Percentiles rank a stretch among this genome's conserved stretches.
phyloP scores from a whole-genome alignment of 345 rosid species.

The Dipteronia sinensis region DNA sequence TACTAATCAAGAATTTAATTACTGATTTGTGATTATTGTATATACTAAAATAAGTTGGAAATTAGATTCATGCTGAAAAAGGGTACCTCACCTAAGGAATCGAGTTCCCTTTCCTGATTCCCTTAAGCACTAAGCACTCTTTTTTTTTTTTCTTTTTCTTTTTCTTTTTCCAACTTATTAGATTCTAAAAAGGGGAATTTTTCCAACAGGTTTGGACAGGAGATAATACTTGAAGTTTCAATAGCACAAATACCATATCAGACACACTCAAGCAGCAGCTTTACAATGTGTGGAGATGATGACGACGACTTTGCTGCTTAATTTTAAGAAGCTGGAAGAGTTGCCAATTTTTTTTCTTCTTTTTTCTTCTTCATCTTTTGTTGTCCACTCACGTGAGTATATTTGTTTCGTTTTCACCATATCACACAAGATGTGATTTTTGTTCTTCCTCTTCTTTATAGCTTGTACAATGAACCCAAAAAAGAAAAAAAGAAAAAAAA shows the following conservation, averaged over 20 bases:
- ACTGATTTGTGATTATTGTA: no score
- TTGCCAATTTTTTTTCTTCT: background rate
- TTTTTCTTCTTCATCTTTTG: background rate
- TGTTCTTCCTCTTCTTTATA: background rate
- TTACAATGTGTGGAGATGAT: background rate
- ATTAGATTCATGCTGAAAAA: no score
- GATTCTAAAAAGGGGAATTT: background rate
- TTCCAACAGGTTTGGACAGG: constrained; percentile 21
- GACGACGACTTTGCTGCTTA: background rate
- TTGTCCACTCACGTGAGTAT: constrained; percentile 13
- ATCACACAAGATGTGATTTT: constrained; percentile 16
- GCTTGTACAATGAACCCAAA: constrained; percentile 7
- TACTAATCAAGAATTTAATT: no score
- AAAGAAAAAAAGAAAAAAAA: background rate
- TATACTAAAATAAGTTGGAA: no score
- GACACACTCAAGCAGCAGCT: background rate
- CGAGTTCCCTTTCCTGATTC: no score
- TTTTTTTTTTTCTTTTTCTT: no score
- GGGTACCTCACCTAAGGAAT: no score
- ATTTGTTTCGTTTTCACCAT: constrained; percentile 18
- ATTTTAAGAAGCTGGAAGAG: constrained; percentile 2
- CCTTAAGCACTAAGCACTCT: no score
- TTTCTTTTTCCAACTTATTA: background rate
- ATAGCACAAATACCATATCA: background rate
- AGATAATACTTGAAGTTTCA: constrained; percentile 2